Evolutionary conservation across 148 eudicot genomes (phyloP), one percentile per base, ranked within the genome.

Genomic region (Rhododendron henanense): DNA sequence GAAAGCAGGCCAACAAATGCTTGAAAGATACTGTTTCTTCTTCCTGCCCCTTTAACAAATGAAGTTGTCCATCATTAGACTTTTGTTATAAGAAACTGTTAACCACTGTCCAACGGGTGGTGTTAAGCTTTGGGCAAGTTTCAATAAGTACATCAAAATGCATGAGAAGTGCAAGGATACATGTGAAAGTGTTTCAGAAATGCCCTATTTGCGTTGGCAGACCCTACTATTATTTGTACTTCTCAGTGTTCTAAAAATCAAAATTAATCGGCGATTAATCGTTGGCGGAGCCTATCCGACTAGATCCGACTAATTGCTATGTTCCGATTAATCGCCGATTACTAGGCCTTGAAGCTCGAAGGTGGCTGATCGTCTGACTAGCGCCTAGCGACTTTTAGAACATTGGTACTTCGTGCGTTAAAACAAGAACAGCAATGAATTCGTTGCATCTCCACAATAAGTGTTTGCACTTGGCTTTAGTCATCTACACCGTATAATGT

Each of bases 1-100:
- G 92, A 84, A 94, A 92, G 75, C 81, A 84, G 28, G 93, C 86
- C 88, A 94, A 77, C 6, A 86, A 77, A 10, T 91, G 84, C 87
- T 87, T 92, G 89, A 94, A 94, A 45, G 96, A 94, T 80, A 90
- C 55, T 15, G 79, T 81, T 84, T 81, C 90, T 84, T 74, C 90
- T 87, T 84, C 87, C 88, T 84, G 87, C 75, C 44, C 87, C 87
- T 90, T 81, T 69, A 80, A 81, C 16, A 61, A 47, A 51, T 10
- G 31, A 85, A 45, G 5, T 23, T 16, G 2, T 39, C 55, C 39
- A 50, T 18, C 3, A 44, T 86, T 75, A 86, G 74, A 11, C 44
- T 21, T 51, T 16, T 15, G 39, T 71, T 5, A 51, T 71, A 0
- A 15, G 37, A 4, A 71, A 71, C 0, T 4, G 41, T 71, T 67